A percentile compares a stretch with the other conserved stretches of the same genome.
Evolutionary conservation across 768 basidiomycete genomes (phyloP).

Genomic region (Russula compacta): DNA sequence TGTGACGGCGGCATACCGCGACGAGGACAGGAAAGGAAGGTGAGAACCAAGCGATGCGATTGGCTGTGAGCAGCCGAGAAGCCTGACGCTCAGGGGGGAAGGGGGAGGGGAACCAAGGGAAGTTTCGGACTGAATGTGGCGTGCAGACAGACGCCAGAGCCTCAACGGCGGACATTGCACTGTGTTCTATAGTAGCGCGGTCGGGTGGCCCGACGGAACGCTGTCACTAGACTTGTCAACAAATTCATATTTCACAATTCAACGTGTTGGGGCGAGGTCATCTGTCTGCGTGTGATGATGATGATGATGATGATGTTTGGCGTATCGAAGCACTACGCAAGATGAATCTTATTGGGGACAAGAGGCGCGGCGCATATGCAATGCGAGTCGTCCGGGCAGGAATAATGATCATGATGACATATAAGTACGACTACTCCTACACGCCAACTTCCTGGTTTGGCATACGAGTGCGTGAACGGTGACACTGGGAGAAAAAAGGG

Average conservation of each 20-base stretch:
- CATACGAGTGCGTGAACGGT: not conserved
- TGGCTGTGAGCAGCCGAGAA: constrained; percentile 14
- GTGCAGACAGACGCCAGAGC: not conserved
- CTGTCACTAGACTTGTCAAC: not conserved
- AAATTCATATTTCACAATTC: constrained; percentile 9
- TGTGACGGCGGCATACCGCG: constrained; percentile 14
- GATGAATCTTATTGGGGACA: constrained; percentile 10
- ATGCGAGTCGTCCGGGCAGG: not conserved
- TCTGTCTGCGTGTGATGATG: not conserved
- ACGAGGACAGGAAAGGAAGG: not conserved
- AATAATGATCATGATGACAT: not conserved
- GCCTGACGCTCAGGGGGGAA: constrained; percentile 14
- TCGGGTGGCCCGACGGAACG: not conserved
- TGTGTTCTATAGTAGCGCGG: not conserved
- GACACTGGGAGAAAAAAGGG: not conserved
- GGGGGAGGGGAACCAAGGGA: not conserved
- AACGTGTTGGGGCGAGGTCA: not conserved
- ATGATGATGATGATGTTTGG: not conserved
- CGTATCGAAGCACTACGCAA: constrained; percentile 7
- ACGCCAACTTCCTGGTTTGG: not conserved
- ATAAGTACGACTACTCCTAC: not conserved
- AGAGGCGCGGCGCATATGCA: not conserved
- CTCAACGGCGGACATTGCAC: not conserved
- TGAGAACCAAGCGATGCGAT: not conserved
- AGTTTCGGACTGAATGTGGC: constrained; percentile 16